Evolutionary conservation across 2,329 filamentous ascomycete genomes (phyloP), one percentile per base, ranked within the genome.

Genomic region (Beauveria brongniartii): DNA sequence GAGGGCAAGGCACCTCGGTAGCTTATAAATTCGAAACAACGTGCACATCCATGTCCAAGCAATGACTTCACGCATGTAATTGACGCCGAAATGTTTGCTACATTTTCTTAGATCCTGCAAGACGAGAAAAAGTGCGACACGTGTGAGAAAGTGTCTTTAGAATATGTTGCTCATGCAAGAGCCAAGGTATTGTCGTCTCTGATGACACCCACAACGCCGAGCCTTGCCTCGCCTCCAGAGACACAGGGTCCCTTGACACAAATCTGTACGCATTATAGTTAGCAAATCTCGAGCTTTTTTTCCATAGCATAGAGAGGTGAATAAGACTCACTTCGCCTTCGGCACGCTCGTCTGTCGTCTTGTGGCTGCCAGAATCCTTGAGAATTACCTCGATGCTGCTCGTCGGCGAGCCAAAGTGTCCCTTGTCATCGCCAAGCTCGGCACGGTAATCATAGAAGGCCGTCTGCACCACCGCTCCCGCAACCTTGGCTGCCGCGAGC

Each of bases 381-480:
- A 96, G 72, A 68, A 89, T 82, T 44, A 97, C 72, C 76, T 97
- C 93, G 1, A 93, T 82, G 67, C 86, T 88, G 64, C 88, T 90
- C 46, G 94, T 70, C 2, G 93, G 92, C 10, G 88, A 80, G 3
- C 94, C 94, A 69, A 97, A 96, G 72, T 96, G 92, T 65, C 70
- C 67, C 55, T 67, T 65, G 10, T 8, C 26, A 30, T 53, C 57
- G 56, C 64, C 66, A 46, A 72, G 73, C 43, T 74, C 76, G 64
- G 81, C 80, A 65, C 93, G 80, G 73, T 97, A 97, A 71, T 97
- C 93, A 70, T 90, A 95, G 44, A 92, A 81, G 63, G 90, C 87
- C 8, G 90, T 96, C 75, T 97, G 93, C 1, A 88, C 80, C n/a
- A 96, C 84, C 1, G 92, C 88, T 43, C 94, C 94, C 2, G 92